phyloP scores from a whole-genome alignment of 495 filamentous ascomycete species.

The Aspergillus heteromorphus region DNA sequence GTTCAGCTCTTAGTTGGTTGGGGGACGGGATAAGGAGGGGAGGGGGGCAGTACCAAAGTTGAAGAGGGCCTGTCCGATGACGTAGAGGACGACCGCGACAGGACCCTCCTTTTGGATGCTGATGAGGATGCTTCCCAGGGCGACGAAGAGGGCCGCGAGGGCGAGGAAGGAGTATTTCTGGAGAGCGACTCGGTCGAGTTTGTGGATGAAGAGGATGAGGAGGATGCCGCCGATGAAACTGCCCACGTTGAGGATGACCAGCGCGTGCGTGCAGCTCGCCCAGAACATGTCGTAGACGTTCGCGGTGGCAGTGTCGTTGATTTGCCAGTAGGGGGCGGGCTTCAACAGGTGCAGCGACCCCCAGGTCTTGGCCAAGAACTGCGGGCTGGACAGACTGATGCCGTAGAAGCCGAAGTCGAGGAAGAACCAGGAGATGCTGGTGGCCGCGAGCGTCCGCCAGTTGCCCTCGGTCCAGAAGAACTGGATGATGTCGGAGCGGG shows the following conservation, averaged over 20 bases:
- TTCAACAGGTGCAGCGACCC: conserved; percentile 29
- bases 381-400: conserved; percentile 45
- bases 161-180: conserved; percentile 46
- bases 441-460: conserved; percentile 47
- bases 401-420: conserved; percentile 56
- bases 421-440: conserved; percentile 45
- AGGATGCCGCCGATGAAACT: conserved; percentile 42
- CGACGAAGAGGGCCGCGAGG: conserved; percentile 43
- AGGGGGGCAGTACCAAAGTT: conserved; percentile 47
- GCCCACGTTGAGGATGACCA: conserved; percentile 42
- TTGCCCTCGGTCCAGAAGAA: conserved; percentile 50
- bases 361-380: conserved; percentile 41
- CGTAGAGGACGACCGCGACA: conserved; percentile 50
- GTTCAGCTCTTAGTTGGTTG: too few relatives aligned
- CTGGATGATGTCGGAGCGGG: conserved; percentile 35
- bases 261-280: conserved; percentile 31
- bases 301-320: conserved; percentile 24
- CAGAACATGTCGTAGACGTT: conserved; percentile 37
- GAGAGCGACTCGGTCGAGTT: conserved; percentile 42
- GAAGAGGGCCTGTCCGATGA: conserved; percentile 57
- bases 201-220: conserved; percentile 39
- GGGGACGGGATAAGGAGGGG: background rate
- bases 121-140: conserved; percentile 44
- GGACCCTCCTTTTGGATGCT: conserved; percentile 34
- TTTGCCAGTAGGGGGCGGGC: conserved; percentile 34